Conservation (phyloP, 768 basidiomycete species). For the Fomitopsis serialis region DNA sequence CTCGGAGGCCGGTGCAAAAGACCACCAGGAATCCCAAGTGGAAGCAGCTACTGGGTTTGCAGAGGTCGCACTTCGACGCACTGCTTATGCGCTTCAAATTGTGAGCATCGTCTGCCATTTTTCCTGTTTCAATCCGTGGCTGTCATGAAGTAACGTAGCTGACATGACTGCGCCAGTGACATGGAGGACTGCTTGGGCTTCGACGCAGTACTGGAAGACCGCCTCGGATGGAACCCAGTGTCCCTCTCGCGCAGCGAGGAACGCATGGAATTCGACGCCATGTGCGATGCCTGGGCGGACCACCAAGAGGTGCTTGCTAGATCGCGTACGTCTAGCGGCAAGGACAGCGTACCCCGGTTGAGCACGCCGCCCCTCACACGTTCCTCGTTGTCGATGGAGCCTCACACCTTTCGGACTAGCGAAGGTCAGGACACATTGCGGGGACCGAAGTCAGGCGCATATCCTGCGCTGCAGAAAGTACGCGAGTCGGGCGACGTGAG, state of each 20-base stretch:
- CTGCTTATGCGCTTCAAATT: slow-evolving; percentile 53
- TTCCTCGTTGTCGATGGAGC: neutral
- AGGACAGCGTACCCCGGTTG: neutral
- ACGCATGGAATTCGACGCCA: slow-evolving; percentile 50
- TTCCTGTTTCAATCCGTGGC: too few relatives aligned
- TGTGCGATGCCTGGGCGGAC: slow-evolving; percentile 53
- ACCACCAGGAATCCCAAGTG: slow-evolving; percentile 7
- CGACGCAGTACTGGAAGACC: slow-evolving; percentile 38
- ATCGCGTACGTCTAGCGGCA: too few relatives aligned
- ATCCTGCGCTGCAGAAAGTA: neutral
- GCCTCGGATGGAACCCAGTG: slow-evolving; percentile 44
- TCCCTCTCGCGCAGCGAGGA: slow-evolving; percentile 38
- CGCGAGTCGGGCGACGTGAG: neutral
- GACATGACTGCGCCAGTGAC: slow-evolving; percentile 36
- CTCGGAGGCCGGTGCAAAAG: too few relatives aligned
- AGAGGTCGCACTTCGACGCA: slow-evolving; percentile 57
- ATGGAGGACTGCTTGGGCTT: slow-evolving; percentile 53
- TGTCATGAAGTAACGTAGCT: too few relatives aligned
- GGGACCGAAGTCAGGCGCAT: neutral
- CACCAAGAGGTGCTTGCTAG: slow-evolving; percentile 31
- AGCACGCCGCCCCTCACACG: slow-evolving; percentile 1
- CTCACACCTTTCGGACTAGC: neutral
- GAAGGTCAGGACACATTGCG: slow-evolving; percentile 3
- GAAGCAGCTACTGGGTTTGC: slow-evolving; percentile 40
- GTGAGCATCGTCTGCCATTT: slow-evolving; percentile 31